Evolutionary conservation across 371 early-diverging fungal species (phyloP).

Genomic region (Smittium culicis): DNA sequence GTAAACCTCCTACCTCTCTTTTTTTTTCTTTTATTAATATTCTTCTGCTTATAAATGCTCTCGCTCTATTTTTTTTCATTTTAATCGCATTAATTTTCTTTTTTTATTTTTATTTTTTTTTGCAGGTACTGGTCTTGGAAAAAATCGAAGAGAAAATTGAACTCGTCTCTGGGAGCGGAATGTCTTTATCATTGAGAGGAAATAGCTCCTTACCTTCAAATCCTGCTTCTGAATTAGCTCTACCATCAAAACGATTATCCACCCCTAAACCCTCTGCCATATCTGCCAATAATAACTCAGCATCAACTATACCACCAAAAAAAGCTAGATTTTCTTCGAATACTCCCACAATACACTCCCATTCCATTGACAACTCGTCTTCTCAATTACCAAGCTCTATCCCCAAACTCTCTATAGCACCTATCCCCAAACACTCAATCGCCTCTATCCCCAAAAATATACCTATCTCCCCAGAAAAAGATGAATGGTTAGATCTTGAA

Average conservation of each 20-base stretch:
- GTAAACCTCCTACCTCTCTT: no score
- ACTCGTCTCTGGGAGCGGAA: neutral
- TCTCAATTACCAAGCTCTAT: no score
- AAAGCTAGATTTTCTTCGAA: neutral
- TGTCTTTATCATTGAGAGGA: neutral
- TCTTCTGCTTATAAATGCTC: neutral
- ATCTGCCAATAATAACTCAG: neutral
- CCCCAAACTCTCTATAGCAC: neutral
- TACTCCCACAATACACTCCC: neutral
- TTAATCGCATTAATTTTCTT: neutral
- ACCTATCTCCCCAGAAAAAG: slow-evolving; percentile 5
- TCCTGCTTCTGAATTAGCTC: neutral
- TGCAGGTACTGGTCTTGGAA: neutral
- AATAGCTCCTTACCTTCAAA: neutral
- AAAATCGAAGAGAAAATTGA: neutral
- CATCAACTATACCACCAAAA: neutral
- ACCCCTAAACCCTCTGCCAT: neutral
- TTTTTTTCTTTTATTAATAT: neutral
- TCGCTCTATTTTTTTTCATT: neutral
- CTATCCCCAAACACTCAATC: neutral
- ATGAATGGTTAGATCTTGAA: slow-evolving; percentile 2
- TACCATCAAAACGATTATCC: neutral
- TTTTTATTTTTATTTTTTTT: neutral
- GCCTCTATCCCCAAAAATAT: neutral
- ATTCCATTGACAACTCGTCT: neutral